Base-by-base conservation (phyloP, 495 filamentous ascomycete species). In the Jackrogersella multiformis region DNA sequence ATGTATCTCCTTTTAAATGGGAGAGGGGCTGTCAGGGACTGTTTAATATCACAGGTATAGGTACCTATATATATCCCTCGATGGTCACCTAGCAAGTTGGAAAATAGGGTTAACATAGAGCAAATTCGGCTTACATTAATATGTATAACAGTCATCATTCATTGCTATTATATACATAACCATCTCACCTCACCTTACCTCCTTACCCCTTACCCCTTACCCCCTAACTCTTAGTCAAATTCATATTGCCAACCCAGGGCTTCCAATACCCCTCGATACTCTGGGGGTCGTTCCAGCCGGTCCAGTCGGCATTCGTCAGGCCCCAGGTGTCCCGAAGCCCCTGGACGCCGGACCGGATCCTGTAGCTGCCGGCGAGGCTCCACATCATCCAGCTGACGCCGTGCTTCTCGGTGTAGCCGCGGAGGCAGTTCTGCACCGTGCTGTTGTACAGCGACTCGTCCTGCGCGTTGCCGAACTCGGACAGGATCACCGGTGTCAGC, bases 331-430 rank as follows among this genome's bases (percentile, higher is more conserved):
- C 83, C 28, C 81, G 79, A 9, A 71, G 62, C 57, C 83, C 82
- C 68, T 82, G 79, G 1, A 61, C 73, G 9, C 82, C 82, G 0
- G 71, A 54, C 1, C 82, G 70, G 4, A 83, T 79, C 62, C 88
- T 86, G 62, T 88, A 88, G 53, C 84, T 86, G 0, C 84, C 85
- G 5, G 78, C 77, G 30, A 88, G 56, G 3, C 80, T 80, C 85
- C 86, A 88, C 39, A 79, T 73, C 73, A 81, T 81, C 84, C 84
- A 88, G 45, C 84, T 82, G 1, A 83, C 76, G 36, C 80, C 64
- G 35, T 80, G 75, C 49, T 77, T 68, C 46, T 76, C 75, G 16
- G 86, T 77, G 66, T 76, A 85, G 9, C 71, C 68, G 26, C 74
- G 70, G 53, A 87, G 63, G 57, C 86, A 87, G 24, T 70, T 73